Base-by-base conservation (phyloP, 371 early-diverging fungal species). In the Mucor circinelloides region DNA sequence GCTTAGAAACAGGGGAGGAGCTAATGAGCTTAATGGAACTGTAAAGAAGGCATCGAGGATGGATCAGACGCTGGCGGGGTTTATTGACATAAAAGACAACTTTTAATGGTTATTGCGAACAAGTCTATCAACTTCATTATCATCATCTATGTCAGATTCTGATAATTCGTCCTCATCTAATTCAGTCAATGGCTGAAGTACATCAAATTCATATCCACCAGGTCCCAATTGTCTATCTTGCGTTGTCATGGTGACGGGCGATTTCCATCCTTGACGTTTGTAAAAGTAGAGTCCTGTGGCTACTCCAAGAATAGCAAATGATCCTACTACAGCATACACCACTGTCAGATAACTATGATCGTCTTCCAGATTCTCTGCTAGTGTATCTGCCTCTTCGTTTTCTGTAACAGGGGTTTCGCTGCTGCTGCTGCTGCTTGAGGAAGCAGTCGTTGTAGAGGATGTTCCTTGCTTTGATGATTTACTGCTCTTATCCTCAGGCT, bases 131-230 rank as follows among this genome's bases (percentile, higher is more conserved):
- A 27, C 31, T 36, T 46, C 19, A 13, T 62, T 58, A 23, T 58
- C 62, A 8, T 62, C 63, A 13, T 71, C 71, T 8, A 44, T 27
- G 15, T 71, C 71, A 3, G 66, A 65, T 40, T 63, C 67, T 17
- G 38, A 36, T 42, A 30, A 1, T 9, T 67, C 67, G n/a, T 67
- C 62, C 42, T 74, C 74, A 4, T 70, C 63, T n/a, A 72, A 30
- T 10, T 68, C 68, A 3, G 73, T 73, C 21, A 73, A 50, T 6
- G 73, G 69, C 25, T 70, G 68, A 15, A 74, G 56, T 3, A 68
- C 68, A 50, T 70, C 70, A 57, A 74, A 74, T 48, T 74, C 74
- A 38, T 70, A 70, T 28, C 71, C 74, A 55, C 60, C 68, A 40
- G 63, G 58, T 23, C 58, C 46, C 17, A 25, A 7, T 27, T 61